Conservation (phyloP, 305 asterid species). For the Solanum hybrid region DNA sequence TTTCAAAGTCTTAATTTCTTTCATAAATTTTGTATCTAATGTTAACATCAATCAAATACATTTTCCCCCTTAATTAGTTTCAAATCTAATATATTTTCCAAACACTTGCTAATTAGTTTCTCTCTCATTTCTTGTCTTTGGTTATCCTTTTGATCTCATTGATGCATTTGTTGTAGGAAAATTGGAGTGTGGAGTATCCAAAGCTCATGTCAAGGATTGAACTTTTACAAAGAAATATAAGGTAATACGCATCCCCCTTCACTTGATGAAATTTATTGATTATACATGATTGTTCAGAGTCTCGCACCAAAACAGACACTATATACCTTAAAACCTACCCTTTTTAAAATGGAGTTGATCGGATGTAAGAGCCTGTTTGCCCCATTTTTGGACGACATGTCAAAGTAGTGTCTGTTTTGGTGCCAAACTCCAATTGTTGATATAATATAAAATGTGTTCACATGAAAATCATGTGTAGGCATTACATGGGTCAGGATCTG, state of each 20-base stretch:
- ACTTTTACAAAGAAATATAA: constrained; percentile 48
- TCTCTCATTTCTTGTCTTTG: background rate
- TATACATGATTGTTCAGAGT: background rate
- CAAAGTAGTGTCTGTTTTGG: background rate
- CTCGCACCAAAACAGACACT: background rate
- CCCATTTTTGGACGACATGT: background rate
- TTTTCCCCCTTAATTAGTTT: background rate
- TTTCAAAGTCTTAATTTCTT: background rate
- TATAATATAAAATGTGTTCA: background rate
- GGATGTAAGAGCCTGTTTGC: background rate
- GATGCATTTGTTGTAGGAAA: constrained; percentile 24
- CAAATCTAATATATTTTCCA: background rate
- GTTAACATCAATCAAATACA: background rate
- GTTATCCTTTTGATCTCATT: background rate
- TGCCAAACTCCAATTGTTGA: background rate
- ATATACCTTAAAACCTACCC: too few species aligned
- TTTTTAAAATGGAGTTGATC: too few species aligned
- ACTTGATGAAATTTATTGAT: background rate
- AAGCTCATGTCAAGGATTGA: constrained; percentile 50
- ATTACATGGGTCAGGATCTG: constrained; percentile 52
- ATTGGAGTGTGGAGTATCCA: constrained; percentile 41
- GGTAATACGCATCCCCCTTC: constrained; percentile 18
- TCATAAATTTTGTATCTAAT: background rate
- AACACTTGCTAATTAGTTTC: background rate
- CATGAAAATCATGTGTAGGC: constrained; percentile 21